phyloP scores from a whole-genome alignment of 1,284 basidiomycete species.

The Melanopsichium pennsylvanicum region DNA sequence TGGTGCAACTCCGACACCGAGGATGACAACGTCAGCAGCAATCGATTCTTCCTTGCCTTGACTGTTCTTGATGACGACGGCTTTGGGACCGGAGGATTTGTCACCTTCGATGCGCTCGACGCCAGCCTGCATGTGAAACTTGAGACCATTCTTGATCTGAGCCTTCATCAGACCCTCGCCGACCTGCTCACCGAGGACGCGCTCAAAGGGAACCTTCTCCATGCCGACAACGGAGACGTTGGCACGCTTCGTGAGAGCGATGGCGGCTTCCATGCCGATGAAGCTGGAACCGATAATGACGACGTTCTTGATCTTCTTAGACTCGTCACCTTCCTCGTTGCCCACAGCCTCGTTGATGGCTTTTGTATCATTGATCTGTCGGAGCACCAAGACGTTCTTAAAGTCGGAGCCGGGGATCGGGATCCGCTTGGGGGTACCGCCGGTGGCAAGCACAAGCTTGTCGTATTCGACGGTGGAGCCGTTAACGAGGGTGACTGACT shows the following conservation, averaged over 20 bases:
- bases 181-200: constrained; percentile 80
- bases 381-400: constrained; percentile 80
- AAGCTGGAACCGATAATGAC: constrained; percentile 90
- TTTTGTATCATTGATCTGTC: constrained; percentile 77
- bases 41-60: constrained; percentile 71
- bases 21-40: constrained; percentile 80
- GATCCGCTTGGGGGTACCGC: constrained; percentile 70
- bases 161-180: constrained; percentile 79
- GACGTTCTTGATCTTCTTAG: constrained; percentile 70
- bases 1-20: constrained; percentile 88
- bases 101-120: constrained; percentile 76
- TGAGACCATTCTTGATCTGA: constrained; percentile 74
- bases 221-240: constrained; percentile 84
- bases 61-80: constrained; percentile 73
- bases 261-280: constrained; percentile 91
- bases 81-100: constrained; percentile 30
- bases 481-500: constrained; percentile 64
- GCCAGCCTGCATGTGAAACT: constrained; percentile 78
- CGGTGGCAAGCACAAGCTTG: constrained; percentile 67
- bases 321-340: constrained; percentile 59
- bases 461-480: constrained; percentile 65
- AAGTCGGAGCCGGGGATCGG: constrained; percentile 81
- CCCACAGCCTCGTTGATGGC: constrained; percentile 76
- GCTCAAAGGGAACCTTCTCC: constrained; percentile 83
- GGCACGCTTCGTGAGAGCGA: constrained; percentile 74